These are phyloP conservation scores for Astrocystis sublimbata DNA, from an alignment of 495 filamentous ascomycete species.

Conservation along the genomic window DNA sequence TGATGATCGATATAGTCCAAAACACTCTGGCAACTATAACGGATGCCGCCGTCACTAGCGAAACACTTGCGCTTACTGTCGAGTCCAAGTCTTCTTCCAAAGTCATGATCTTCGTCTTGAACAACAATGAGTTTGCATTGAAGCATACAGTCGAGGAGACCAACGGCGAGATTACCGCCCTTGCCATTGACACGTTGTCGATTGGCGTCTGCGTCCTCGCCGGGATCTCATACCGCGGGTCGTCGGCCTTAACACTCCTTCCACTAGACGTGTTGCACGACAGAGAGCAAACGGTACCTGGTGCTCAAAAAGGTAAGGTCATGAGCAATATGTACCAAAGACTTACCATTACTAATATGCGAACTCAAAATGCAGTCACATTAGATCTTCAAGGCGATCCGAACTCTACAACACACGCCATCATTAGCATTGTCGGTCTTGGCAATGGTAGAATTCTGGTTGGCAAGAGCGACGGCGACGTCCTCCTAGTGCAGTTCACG, in stretches of 20 bases:
- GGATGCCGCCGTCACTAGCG: slow-evolving; percentile 34
- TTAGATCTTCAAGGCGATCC: neutral
- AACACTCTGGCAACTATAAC: slow-evolving; percentile 27
- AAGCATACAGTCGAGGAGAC: slow-evolving; percentile 29
- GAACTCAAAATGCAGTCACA: neutral
- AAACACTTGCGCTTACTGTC: slow-evolving; percentile 38
- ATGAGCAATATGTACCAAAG: too few species aligned
- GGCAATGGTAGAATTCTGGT: slow-evolving; percentile 34
- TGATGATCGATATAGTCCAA: slow-evolving; percentile 27
- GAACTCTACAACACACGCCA: neutral
- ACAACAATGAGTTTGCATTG: slow-evolving; percentile 24
- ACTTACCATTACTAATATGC: neutral
- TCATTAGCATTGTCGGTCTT: slow-evolving; percentile 32
- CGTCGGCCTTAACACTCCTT: slow-evolving; percentile 30
- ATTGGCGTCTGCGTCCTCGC: slow-evolving; percentile 30
- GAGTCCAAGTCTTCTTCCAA: slow-evolving; percentile 32
- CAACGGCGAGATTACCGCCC: slow-evolving; percentile 43
- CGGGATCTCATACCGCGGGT: slow-evolving; percentile 30
- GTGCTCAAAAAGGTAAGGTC: slow-evolving; percentile 10
- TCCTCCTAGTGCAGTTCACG: slow-evolving; percentile 35
- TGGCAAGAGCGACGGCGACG: slow-evolving; percentile 48
- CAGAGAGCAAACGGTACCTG: neutral
- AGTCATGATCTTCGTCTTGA: slow-evolving; percentile 35
- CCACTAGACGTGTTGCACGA: slow-evolving; percentile 14
- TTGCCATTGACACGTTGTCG: slow-evolving; percentile 29